Evolutionary conservation across 192 early-diverging fungal genomes (phyloP).

Genomic region (Coemansia sp.): DNA sequence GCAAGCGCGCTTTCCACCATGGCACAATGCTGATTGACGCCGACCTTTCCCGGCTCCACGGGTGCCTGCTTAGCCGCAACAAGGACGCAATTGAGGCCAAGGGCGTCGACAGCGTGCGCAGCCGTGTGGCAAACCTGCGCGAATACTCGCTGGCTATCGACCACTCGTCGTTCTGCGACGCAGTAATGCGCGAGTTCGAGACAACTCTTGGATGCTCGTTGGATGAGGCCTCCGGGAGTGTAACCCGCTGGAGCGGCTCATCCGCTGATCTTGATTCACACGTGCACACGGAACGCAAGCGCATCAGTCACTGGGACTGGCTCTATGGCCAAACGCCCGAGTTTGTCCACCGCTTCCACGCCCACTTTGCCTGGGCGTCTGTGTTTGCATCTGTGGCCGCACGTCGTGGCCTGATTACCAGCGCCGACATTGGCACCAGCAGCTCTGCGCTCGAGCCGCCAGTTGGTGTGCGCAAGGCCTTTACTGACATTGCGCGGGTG

Average conservation of each 20-base stretch:
- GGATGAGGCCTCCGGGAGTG: neutral
- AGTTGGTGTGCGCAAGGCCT: constrained; percentile 16
- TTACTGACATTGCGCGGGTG: constrained; percentile 16
- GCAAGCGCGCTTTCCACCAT: constrained; percentile 85
- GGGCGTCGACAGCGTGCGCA: constrained; percentile 90
- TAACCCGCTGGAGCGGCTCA: constrained; percentile 16
- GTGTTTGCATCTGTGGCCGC: constrained; percentile 23
- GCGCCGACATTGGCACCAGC: constrained; percentile 6
- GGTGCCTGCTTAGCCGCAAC: constrained; percentile 53
- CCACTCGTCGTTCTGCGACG: constrained; percentile 81
- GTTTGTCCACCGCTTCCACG: constrained; percentile 62
- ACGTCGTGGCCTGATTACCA: constrained; percentile 32
- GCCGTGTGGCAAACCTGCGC: constrained; percentile 78
- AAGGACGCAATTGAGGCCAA: constrained; percentile 69
- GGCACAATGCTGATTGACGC: constrained; percentile 98
- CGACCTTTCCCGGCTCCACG: constrained; percentile 63
- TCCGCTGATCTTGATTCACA: constrained; percentile 15
- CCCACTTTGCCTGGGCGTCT: constrained; percentile 31
- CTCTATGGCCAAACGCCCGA: constrained; percentile 89
- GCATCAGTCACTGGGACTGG: constrained; percentile 82
- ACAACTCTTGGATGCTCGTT: constrained; percentile 53
- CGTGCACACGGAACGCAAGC: constrained; percentile 30
- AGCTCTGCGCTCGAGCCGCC: constrained; percentile 18
- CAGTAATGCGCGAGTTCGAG: constrained; percentile 71
- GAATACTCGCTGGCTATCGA: constrained; percentile 80